Evolutionary conservation across 108 stramenopile species (phyloP).

Genomic region (Pelagomonas calceolata): DNA sequence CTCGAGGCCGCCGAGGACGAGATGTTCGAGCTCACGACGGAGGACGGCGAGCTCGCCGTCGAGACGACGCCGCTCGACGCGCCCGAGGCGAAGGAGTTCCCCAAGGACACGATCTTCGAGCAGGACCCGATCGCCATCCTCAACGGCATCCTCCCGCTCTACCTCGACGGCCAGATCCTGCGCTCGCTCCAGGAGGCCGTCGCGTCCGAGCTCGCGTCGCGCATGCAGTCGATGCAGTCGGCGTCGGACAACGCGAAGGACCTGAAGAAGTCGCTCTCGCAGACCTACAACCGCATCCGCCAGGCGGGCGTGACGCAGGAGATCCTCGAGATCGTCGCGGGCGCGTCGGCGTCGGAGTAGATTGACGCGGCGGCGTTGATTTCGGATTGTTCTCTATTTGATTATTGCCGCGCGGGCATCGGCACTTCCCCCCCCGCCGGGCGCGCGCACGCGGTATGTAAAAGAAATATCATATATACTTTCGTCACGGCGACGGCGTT

Average conservation of each 20-base stretch:
- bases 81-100: conserved; percentile 76
- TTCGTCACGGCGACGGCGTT: no score
- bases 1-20: conserved; percentile 82
- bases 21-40: conserved; percentile 82
- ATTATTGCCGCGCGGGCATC: no score
- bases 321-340: conserved; percentile 87
- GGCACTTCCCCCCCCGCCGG: no score
- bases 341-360: conserved; percentile 69
- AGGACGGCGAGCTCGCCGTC: conserved; percentile 65
- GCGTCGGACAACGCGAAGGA: conserved; percentile 88
- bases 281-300: conserved; percentile 86
- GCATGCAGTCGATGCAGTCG: conserved; percentile 92
- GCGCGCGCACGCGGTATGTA: no score
- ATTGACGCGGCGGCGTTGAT: no score
- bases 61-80: conserved; percentile 59
- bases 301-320: conserved; percentile 88
- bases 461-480: no score
- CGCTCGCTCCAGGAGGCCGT: conserved; percentile 87
- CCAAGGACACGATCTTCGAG: conserved; percentile 92
- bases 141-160: conserved; percentile 88
- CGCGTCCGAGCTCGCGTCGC: conserved; percentile 83
- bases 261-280: conserved; percentile 59
- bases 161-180: conserved; percentile 89
- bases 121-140: conserved; percentile 82
- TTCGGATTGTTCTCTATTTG: no score